Percentiles rank a stretch among this genome's conserved stretches.
These are phyloP conservation scores for Colletotrichum orbiculare DNA, from an alignment of 2,329 filamentous ascomycete species.

Conservation along the genomic window DNA sequence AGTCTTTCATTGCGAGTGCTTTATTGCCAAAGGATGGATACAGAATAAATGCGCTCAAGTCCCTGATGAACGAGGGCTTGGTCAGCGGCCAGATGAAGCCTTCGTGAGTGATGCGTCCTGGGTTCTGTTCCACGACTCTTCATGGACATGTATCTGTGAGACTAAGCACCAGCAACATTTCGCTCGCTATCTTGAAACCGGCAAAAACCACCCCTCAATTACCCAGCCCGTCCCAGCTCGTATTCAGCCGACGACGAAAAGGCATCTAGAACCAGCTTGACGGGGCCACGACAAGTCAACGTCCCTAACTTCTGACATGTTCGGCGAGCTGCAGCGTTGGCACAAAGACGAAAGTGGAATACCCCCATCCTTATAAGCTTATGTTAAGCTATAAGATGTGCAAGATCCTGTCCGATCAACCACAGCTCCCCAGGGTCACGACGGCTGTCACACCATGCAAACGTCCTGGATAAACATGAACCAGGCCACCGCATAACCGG, in stretches of 20 bases:
- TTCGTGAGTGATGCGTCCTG: too few species aligned
- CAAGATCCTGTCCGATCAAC: slow-evolving; percentile 9
- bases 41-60: too few species aligned
- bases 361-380: slow-evolving; percentile 25
- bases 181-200: neutral
- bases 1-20: too few species aligned
- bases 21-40: too few species aligned
- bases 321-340: slow-evolving; percentile 1
- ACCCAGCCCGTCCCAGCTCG: neutral
- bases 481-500: slow-evolving; percentile 8
- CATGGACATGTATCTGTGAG: too few species aligned
- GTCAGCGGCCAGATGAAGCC: too few species aligned
- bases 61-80: too few species aligned
- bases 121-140: too few species aligned
- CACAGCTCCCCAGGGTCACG: neutral
- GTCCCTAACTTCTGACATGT: slow-evolving; percentile 1
- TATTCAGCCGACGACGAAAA: slow-evolving; percentile 7
- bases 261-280: too few species aligned
- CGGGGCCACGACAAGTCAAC: too few species aligned
- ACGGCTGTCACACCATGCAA: neutral
- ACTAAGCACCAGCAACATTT: too few species aligned
- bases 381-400: slow-evolving; percentile 9
- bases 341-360: too few species aligned
- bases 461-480: slow-evolving; percentile 5
- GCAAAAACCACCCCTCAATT: neutral